These are phyloP conservation scores for Daldinia eschscholtzii DNA, from an alignment of 2,329 filamentous ascomycete genomes.

Conservation along the genomic window DNA sequence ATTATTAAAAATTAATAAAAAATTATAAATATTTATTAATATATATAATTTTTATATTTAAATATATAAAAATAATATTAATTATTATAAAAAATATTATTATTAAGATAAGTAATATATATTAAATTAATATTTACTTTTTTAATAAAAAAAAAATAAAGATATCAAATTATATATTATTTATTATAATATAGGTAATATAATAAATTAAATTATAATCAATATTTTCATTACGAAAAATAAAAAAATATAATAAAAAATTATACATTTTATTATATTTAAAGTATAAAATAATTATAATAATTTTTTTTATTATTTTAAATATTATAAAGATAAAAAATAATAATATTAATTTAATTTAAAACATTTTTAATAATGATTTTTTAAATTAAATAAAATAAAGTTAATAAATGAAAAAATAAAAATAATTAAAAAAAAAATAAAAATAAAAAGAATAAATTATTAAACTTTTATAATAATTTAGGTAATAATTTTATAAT, in stretches of 20 bases:
- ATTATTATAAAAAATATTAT: background rate
- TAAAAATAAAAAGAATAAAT: background rate
- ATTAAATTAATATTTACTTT: background rate
- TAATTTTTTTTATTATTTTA: background rate
- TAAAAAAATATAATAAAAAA: background rate
- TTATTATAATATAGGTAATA: background rate
- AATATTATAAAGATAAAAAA: background rate
- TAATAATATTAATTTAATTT: background rate
- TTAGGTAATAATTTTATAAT: constrained; percentile 3
- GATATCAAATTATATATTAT: background rate
- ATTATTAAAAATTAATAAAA: background rate
- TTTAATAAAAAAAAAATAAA: background rate
- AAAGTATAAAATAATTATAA: background rate
- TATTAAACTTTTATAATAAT: background rate
- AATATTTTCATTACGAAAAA: background rate
- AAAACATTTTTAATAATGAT: background rate
- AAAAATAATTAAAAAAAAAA: no score
- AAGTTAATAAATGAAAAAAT: background rate
- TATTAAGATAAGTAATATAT: background rate
- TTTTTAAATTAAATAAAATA: background rate
- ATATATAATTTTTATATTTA: constrained; percentile 5
- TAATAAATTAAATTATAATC: background rate
- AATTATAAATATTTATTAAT: background rate
- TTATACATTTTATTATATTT: background rate
- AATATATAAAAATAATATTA: background rate